Evolutionary conservation across 192 early-diverging fungal species (phyloP).

Genomic region (Podila clonocystis): DNA sequence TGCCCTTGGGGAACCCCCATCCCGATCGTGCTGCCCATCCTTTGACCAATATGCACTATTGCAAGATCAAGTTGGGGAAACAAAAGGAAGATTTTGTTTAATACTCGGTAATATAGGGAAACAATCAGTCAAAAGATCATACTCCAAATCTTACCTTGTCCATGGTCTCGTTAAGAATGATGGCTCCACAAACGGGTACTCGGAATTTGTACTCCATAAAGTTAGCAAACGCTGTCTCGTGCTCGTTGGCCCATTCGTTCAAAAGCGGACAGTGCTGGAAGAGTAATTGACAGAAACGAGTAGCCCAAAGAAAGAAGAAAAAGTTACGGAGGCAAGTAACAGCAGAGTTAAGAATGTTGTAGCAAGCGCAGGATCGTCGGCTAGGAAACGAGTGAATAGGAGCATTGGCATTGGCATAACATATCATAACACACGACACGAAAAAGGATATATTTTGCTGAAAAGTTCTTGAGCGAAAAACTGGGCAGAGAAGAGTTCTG

Average conservation of each 20-base stretch:
- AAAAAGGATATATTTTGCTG: slow-evolving; percentile 56
- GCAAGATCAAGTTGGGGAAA: too few species aligned
- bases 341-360: too few species aligned
- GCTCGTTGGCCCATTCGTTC: slow-evolving; percentile 88
- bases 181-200: slow-evolving; percentile 98
- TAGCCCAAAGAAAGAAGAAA: too few species aligned
- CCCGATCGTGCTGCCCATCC: slow-evolving; percentile 90
- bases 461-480: slow-evolving; percentile 87
- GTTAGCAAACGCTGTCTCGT: slow-evolving; percentile 88
- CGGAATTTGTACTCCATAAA: slow-evolving; percentile 97
- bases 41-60: slow-evolving; percentile 84
- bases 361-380: too few species aligned
- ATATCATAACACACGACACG: too few species aligned
- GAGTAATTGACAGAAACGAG: slow-evolving; percentile 37
- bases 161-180: slow-evolving; percentile 87
- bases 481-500: slow-evolving; percentile 83
- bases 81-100: too few species aligned
- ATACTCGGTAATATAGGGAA: too few species aligned
- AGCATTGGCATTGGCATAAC: too few species aligned
- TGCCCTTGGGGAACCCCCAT: slow-evolving; percentile 99
- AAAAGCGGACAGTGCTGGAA: slow-evolving; percentile 93
- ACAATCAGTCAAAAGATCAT: too few species aligned
- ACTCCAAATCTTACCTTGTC: slow-evolving; percentile 65
- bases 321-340: too few species aligned
- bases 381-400: too few species aligned